A percentile compares a stretch with the other conserved stretches of the same genome.
Evolutionary conservation across 2,329 filamentous ascomycete genomes (phyloP).

Genomic region (Neofusicoccum laricinum): DNA sequence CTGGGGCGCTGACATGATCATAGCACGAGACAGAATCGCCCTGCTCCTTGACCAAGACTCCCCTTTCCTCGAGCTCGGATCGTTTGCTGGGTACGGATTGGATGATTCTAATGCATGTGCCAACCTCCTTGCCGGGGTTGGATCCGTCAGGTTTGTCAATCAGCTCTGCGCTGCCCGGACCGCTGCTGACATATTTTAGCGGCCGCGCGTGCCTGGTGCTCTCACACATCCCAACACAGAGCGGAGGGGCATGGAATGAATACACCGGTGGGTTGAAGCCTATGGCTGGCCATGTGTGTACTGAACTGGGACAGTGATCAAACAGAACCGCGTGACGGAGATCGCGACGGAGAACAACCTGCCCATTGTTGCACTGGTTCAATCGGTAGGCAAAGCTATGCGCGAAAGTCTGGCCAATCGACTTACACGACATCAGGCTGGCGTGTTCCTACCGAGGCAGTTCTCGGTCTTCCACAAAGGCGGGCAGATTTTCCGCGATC

Average conservation of each 20-base stretch:
- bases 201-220: slow-evolving; percentile 38
- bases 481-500: slow-evolving; percentile 36
- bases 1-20: neutral
- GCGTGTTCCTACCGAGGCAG: slow-evolving; percentile 44
- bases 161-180: neutral
- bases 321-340: slow-evolving; percentile 38
- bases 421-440: slow-evolving; percentile 18
- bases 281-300: too few relatives aligned
- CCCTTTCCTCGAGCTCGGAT: slow-evolving; percentile 39
- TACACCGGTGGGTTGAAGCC: slow-evolving; percentile 17
- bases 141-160: slow-evolving; percentile 27
- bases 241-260: slow-evolving; percentile 45
- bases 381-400: slow-evolving; percentile 27
- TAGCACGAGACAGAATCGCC: slow-evolving; percentile 39
- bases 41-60: slow-evolving; percentile 39
- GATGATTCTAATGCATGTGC: slow-evolving; percentile 31
- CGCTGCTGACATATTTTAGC: slow-evolving; percentile 19
- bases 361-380: slow-evolving; percentile 39
- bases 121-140: slow-evolving; percentile 40
- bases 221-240: slow-evolving; percentile 43
- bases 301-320: slow-evolving; percentile 32
- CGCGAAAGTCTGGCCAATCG: too few relatives aligned
- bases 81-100: slow-evolving; percentile 37
- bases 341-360: slow-evolving; percentile 42
- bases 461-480: slow-evolving; percentile 46